These are phyloP conservation scores for Podila horticola DNA, from an alignment of 192 early-diverging fungal species.

Conservation along the genomic window DNA sequence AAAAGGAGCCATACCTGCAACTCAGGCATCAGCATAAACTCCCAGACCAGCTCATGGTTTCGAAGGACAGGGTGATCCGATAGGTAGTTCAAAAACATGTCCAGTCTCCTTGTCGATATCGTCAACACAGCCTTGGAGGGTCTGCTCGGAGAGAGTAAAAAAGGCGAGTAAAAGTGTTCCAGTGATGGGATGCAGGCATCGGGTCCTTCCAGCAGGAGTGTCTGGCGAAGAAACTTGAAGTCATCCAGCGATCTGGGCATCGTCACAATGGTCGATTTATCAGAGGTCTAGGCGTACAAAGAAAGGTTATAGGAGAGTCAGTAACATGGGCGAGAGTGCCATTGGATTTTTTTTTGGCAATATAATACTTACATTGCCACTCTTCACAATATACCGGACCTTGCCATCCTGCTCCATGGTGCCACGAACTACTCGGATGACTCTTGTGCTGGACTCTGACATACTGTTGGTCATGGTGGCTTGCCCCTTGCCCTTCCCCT, in stretches of 20 bases:
- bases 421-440: conserved; percentile 50
- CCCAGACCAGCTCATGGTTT: conserved; percentile 55
- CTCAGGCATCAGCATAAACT: conserved; percentile 56
- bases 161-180: conserved; percentile 48
- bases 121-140: conserved; percentile 50
- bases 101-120: conserved; percentile 26
- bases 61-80: conserved; percentile 53
- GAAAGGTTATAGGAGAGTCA: neutral
- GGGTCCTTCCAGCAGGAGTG: conserved; percentile 52
- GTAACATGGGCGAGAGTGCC: neutral
- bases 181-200: conserved; percentile 58
- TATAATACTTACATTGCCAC: conserved; percentile 45
- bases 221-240: conserved; percentile 53
- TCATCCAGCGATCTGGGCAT: conserved; percentile 58
- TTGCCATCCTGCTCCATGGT: conserved; percentile 36
- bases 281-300: conserved; percentile 14
- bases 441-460: conserved; percentile 6
- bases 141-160: conserved; percentile 45
- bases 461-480: neutral
- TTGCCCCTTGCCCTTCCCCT: neutral
- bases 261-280: conserved; percentile 41
- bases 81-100: conserved; percentile 56
- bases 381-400: conserved; percentile 51
- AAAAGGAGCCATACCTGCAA: conserved; percentile 37
- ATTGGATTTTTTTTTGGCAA: neutral